Evolutionary conservation across 257 asterid species (phyloP), one percentile per base, ranked within the genome.

Genomic region (Knoxia roxburghii): DNA sequence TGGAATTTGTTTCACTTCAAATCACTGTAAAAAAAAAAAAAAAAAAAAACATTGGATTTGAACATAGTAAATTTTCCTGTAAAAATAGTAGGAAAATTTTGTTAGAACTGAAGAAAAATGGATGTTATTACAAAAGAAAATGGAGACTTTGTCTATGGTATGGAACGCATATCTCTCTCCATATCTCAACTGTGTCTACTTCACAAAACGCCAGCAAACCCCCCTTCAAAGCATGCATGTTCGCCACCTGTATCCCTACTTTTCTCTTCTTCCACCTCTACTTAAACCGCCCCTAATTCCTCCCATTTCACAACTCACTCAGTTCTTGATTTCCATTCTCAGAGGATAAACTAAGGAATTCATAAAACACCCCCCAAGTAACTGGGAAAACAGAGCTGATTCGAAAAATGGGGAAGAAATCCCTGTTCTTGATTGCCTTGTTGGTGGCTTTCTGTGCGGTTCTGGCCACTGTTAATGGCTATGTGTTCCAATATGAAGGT

Each of bases 151-250:
- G 24, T 60, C 51, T 24, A n/a, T n/a, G n/a, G n/a, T 63, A 14
- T 32, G 5, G 13, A 58, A 26, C 45, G 40, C 5, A 45, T 32
- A 27, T 30, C 4, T 37, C 9, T 4, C 41, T 37, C 4, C 9
- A 9, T 3, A 37, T 37, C 41, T 4, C 41, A 37, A 37, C 41
- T 37, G 41, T 37, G 41, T 37, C 41, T 68, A 11, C 30, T 78
- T 71, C 60, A 68, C 70, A 71, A 66, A 62, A 35, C 41, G 86
- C 87, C 95, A 87, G 66, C 89, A 64, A 40, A 65, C 66, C 76
- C 74, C 66, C 76, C 74, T 41, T 21, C 53, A 39, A 15, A n/a
- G 48, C 82, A 23, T 89, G 92, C 96, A 87, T 87, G 96, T 5
- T 69, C 5, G 75, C 66, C 96, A 87, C 84, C 65, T 87, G 95